A percentile compares a stretch with the other conserved stretches of the same genome.
phyloP scores from a whole-genome alignment of 1,139 yeast genomes.

The Geotrichum macrosporum region DNA sequence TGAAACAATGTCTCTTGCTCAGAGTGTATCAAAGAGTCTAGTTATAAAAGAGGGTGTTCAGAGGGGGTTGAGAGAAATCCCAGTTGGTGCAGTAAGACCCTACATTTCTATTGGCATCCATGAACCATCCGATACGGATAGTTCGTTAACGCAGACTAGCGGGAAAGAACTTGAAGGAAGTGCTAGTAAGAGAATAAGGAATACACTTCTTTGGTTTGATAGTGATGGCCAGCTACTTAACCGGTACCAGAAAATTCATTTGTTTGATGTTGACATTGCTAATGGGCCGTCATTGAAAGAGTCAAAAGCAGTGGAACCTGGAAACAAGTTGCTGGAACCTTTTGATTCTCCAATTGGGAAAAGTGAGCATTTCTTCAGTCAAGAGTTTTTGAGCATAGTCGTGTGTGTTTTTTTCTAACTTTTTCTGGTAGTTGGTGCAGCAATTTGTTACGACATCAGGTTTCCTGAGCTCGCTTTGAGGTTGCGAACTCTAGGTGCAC shows the following conservation, averaged over 20 bases:
- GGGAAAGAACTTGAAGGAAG: too few species aligned
- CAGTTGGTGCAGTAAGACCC: constrained; percentile 31
- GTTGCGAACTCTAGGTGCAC: constrained; percentile 68
- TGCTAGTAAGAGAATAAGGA: too few species aligned
- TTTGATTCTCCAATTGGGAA: constrained; percentile 58
- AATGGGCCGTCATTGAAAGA: constrained; percentile 58
- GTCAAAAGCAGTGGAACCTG: constrained; percentile 78
- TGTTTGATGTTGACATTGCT: constrained; percentile 81
- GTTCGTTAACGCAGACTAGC: too few species aligned
- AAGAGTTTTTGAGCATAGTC: neutral
- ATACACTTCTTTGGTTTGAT: constrained; percentile 68
- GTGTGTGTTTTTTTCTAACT: too few species aligned
- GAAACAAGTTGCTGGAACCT: constrained; percentile 52
- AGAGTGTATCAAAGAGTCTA: constrained; percentile 46
- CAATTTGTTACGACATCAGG: constrained; percentile 82
- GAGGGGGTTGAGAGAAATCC: constrained; percentile 42
- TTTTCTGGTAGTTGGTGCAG: constrained; percentile 54
- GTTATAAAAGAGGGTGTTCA: constrained; percentile 50
- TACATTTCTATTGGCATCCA: constrained; percentile 75
- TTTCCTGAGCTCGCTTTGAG: constrained; percentile 77
- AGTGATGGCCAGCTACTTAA: constrained; percentile 59
- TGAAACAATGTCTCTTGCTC: constrained; percentile 60
- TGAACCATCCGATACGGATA: too few species aligned
- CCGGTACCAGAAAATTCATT: constrained; percentile 77
- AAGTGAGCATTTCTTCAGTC: constrained; percentile 8